Conservation (phyloP, 345 rosid genomes). For the Microcos paniculata region DNA sequence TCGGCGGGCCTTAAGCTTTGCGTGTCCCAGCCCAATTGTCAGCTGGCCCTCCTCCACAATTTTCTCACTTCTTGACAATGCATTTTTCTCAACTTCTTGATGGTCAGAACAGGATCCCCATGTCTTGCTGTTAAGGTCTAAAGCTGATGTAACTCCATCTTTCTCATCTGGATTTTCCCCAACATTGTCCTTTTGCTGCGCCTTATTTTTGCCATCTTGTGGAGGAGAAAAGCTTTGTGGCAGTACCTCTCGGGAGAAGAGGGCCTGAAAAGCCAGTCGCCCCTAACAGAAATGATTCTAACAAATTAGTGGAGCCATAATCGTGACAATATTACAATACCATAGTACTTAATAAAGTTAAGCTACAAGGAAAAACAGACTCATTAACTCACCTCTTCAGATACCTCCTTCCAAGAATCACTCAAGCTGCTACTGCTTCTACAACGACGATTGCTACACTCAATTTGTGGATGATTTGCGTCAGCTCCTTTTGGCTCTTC, state of each 20-base stretch:
- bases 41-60: slow-evolving; percentile 41
- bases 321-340: background rate
- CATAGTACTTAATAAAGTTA: background rate
- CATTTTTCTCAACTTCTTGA: slow-evolving; percentile 42
- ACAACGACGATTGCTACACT: slow-evolving; percentile 54
- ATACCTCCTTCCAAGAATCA: slow-evolving; percentile 90
- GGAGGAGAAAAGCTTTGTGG: slow-evolving; percentile 94
- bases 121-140: slow-evolving; percentile 52
- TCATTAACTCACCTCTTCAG: slow-evolving; percentile 62
- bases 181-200: slow-evolving; percentile 7
- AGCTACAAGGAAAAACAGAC: background rate
- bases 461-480: slow-evolving; percentile 39
- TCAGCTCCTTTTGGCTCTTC: slow-evolving; percentile 59
- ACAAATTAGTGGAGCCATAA: background rate
- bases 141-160: slow-evolving; percentile 33
- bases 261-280: slow-evolving; percentile 87
- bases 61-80: slow-evolving; percentile 18
- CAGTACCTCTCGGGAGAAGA: slow-evolving; percentile 74
- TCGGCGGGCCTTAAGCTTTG: slow-evolving; percentile 51
- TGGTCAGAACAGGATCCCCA: slow-evolving; percentile 21
- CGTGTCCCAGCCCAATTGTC: slow-evolving; percentile 55
- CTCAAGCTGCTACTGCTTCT: slow-evolving; percentile 47
- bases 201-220: slow-evolving; percentile 16
- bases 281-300: slow-evolving; percentile 47
- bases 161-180: slow-evolving; percentile 32